A percentile compares a stretch with the other conserved stretches of the same genome.
Evolutionary conservation across 805 yeast genomes (phyloP).

Genomic region (Wickerhamomyces pijperi): DNA sequence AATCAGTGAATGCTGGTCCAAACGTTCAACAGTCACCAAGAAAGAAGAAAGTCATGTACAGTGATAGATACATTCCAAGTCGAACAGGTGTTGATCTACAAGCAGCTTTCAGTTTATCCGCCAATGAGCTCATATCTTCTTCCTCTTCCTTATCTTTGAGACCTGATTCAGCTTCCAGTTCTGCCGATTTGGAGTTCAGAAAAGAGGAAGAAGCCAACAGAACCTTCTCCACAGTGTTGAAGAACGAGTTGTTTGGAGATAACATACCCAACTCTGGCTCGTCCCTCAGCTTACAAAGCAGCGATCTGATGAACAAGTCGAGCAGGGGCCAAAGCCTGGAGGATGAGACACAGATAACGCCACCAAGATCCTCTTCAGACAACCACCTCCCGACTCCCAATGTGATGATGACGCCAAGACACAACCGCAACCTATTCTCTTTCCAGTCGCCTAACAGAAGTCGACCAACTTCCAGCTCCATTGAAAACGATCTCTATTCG

Average conservation of each 20-base stretch:
- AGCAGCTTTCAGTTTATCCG: conserved; percentile 41
- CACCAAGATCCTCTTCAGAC: conserved; percentile 21
- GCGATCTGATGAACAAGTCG: conserved; percentile 11
- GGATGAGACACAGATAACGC: conserved; percentile 19
- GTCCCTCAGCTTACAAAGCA: conserved; percentile 2
- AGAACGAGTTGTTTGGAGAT: conserved; percentile 87
- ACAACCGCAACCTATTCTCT: conserved; percentile 51
- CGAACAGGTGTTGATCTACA: conserved; percentile 80
- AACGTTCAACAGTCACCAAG: conserved; percentile 22
- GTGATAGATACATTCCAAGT: conserved; percentile 83
- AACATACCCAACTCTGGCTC: conserved; percentile 40
- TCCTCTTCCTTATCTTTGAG: conserved; percentile 5
- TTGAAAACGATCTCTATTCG: conserved; percentile 68
- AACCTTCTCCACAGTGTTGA: conserved; percentile 76
- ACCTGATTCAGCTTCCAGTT: conserved; percentile 16
- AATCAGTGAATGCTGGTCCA: conserved; percentile 9
- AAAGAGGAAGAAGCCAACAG: conserved; percentile 76
- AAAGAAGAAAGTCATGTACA: conserved; percentile 39
- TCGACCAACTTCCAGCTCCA: conserved; percentile 46
- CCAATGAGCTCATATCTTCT: conserved; percentile 7
- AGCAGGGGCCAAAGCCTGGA: conserved; percentile 22
- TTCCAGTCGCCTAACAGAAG: conserved; percentile 62
- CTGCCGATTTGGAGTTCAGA: conserved; percentile 50
- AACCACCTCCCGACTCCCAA: conserved; percentile 6
- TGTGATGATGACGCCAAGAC: conserved; percentile 25